Evolutionary conservation across 2,329 filamentous ascomycete species (phyloP), one percentile per base, ranked within the genome.

Genomic region (Colletotrichum endophyticum): DNA sequence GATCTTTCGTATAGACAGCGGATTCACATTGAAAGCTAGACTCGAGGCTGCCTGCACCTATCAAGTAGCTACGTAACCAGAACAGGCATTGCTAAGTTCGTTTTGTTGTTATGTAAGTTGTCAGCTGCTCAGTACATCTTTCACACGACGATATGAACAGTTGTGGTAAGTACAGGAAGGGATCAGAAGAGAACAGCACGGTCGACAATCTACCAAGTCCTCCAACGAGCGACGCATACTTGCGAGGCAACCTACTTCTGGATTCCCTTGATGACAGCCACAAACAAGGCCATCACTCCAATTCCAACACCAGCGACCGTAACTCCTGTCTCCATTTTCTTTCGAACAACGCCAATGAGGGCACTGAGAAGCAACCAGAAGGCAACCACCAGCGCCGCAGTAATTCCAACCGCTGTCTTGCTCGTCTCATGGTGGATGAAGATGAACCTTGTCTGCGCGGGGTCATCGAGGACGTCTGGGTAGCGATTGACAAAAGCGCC

Each of bases 271-370:
- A 57, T 25, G 25, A 57, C 53, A 57, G 53, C 53, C 22, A 57
- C 53, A 27, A 27, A 57, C 22, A 57, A 57, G 22, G 53, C 53
- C 53, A 57, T 57, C 0, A 57, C 7, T 5, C 53, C 22, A 27
- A 57, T 5, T 0, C 53, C 53, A 9, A 57, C 53, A 4, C 53
- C 22, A 6, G 53, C 53, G 15, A 57, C 53, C 4, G 53, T 57
- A 0, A 57, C 0, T 15, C 13, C 53, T 5, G 22, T 4, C 8
- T 57, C 53, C 53, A 16, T 1, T 2, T 3, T 57, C 22, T 16
- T 57, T 57, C 13, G 53, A 1, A 27, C 53, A 5, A 57, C 3
- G 2, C 53, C 22, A 57, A 57, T 6, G 12, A 57, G 13, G 12
- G 53, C 22, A 6, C 53, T 27, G 12, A 57, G 7, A 27, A 57